phyloP scores from a whole-genome alignment of 2,329 filamentous ascomycete species.

The Aspergillus piperis region DNA sequence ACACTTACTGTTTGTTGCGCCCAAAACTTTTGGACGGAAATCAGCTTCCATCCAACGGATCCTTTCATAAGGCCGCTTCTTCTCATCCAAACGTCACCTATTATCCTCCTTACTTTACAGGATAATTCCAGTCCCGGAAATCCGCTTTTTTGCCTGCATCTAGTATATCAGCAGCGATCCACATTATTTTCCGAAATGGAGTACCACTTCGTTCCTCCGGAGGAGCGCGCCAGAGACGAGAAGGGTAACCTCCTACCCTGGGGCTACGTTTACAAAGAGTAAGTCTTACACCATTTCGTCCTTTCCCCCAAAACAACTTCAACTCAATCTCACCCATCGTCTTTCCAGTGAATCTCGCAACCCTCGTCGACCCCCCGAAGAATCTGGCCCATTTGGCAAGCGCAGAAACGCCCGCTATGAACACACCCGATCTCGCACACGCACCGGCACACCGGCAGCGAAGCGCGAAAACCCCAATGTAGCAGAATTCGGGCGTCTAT shows the following conservation, averaged over 20 bases:
- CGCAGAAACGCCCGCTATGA: conserved; percentile 49
- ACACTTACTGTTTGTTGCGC: conserved; percentile 26
- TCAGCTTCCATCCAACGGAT: conserved; percentile 1
- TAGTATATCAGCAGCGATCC: not conserved
- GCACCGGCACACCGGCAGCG: conserved; percentile 60
- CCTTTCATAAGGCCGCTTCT: not conserved
- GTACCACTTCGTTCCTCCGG: conserved; percentile 65
- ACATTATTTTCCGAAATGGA: conserved; percentile 50
- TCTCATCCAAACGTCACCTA: not conserved
- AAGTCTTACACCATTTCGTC: conserved; percentile 36
- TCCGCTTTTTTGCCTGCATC: not conserved
- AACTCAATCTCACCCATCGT: conserved; percentile 26
- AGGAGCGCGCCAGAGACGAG: conserved; percentile 62
- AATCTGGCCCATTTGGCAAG: conserved; percentile 64
- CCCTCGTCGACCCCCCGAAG: conserved; percentile 57
- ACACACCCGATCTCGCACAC: conserved; percentile 53
- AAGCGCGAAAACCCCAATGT: conserved; percentile 56
- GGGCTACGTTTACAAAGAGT: conserved; percentile 65
- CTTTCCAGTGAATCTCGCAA: conserved; percentile 48
- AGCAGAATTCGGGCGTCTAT: conserved; percentile 49
- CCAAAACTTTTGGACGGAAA: conserved; percentile 25
- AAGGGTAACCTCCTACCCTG: conserved; percentile 63
- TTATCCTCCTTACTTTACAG: not conserved
- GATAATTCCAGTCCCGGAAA: no score
- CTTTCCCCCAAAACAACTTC: not conserved